phyloP scores from a whole-genome alignment of 225 moss, liverwort and hornwort genomes.

The Neckera pumila region DNA sequence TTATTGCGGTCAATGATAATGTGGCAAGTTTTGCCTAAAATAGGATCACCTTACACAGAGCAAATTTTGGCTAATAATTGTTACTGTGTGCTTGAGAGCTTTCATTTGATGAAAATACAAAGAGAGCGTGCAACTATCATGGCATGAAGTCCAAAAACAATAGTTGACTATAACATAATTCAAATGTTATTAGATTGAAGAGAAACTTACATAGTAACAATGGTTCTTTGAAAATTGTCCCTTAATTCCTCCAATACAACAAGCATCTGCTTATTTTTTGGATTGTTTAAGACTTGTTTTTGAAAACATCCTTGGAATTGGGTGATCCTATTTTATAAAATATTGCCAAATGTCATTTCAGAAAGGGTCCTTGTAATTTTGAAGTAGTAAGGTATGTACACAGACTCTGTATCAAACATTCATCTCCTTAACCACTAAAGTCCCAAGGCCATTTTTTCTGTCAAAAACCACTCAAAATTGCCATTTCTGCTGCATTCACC shows the following conservation, averaged over 20 bases:
- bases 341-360: not conserved
- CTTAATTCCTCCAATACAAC: not conserved
- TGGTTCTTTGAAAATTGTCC: not conserved
- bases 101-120: not conserved
- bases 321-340: not conserved
- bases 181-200: not conserved
- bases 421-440: too few species aligned
- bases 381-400: not conserved
- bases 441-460: too few species aligned
- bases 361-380: not conserved
- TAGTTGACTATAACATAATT: not conserved
- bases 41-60: too few species aligned
- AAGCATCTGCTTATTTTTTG: not conserved
- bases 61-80: too few species aligned
- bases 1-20: not conserved
- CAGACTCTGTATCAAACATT: not conserved
- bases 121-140: not conserved
- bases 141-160: not conserved
- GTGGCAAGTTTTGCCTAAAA: not conserved
- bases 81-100: too few species aligned
- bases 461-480: too few species aligned
- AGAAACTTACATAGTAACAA: rapidly evolving
- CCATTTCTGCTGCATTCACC: too few species aligned
- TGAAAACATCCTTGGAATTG: not conserved
- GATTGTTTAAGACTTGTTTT: not conserved